Conservation (phyloP, 306 rosid genomes). For the Carpinus viminea region DNA sequence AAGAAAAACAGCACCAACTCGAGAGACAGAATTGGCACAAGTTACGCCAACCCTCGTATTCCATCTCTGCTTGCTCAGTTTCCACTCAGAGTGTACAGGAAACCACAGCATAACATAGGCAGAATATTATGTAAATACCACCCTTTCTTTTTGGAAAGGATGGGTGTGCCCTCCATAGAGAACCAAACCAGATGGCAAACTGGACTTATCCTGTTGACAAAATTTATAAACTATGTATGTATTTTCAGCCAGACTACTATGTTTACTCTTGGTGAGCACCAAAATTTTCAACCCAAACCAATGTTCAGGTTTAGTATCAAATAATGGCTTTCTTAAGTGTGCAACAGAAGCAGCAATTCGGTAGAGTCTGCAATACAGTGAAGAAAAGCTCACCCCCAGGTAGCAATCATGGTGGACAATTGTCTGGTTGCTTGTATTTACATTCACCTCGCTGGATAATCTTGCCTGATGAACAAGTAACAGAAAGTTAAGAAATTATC, state of each 20-base stretch:
- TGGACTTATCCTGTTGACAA: neutral
- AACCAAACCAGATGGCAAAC: neutral
- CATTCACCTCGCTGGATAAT: constrained; percentile 71
- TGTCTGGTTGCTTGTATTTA: constrained; percentile 49
- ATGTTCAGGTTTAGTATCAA: neutral
- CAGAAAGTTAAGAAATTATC: neutral
- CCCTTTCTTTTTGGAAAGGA: neutral
- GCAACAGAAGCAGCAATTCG: neutral
- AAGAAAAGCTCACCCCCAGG: constrained; percentile 64
- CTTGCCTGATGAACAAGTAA: constrained; percentile 49
- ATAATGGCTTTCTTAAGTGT: neutral
- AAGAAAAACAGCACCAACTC: neutral
- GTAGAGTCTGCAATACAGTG: neutral
- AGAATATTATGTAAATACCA: neutral
- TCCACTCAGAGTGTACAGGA: neutral
- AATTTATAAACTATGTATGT: neutral
- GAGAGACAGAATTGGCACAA: neutral
- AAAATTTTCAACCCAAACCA: neutral
- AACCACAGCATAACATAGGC: neutral
- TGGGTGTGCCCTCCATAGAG: neutral
- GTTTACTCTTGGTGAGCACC: neutral
- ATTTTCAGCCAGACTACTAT: neutral
- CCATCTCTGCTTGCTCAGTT: neutral
- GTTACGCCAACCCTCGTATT: neutral
- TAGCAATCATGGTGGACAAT: constrained; percentile 75